Conservation (phyloP, 495 filamentous ascomycete genomes). For the Talaromyces proteolyticus region DNA sequence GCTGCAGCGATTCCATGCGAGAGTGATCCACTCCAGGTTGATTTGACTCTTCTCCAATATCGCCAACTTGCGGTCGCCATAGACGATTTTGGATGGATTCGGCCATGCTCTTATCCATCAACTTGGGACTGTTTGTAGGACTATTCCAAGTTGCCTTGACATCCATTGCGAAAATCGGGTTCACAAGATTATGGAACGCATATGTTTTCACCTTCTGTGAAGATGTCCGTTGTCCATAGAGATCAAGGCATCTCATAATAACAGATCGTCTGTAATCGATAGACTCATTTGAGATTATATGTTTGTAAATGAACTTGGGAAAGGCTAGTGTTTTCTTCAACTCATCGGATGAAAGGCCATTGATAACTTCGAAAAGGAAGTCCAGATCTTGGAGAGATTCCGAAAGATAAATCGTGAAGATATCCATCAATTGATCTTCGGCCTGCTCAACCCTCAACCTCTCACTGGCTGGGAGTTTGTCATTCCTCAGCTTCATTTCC, state of each 20-base stretch:
- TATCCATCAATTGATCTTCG: conserved; percentile 79
- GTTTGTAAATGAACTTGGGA: conserved; percentile 74
- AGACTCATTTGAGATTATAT: conserved; percentile 79
- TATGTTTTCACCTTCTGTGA: conserved; percentile 90
- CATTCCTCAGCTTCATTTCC: conserved; percentile 60
- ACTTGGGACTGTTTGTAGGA: conserved; percentile 53
- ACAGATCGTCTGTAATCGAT: conserved; percentile 84
- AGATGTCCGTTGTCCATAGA: conserved; percentile 71
- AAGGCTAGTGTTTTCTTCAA: conserved; percentile 71
- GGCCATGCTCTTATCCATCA: conserved; percentile 84
- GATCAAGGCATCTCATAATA: conserved; percentile 79
- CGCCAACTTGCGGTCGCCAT: conserved; percentile 83
- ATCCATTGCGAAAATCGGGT: conserved; percentile 97
- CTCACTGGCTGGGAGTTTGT: conserved; percentile 61
- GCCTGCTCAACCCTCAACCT: conserved; percentile 86
- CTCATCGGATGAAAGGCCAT: conserved; percentile 76
- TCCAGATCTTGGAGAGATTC: conserved; percentile 76
- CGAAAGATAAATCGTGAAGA: conserved; percentile 73
- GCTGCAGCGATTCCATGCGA: conserved; percentile 89
- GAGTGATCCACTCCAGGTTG: conserved; percentile 92
- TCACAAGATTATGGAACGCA: conserved; percentile 84
- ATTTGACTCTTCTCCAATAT: conserved; percentile 76
- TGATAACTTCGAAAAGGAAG: conserved; percentile 80
- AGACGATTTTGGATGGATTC: conserved; percentile 90
- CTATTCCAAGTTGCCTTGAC: conserved; percentile 58